Percentiles rank a stretch among this genome's conserved stretches.
Conservation (phyloP, 2,329 filamentous ascomycete genomes). For the Aspergillus jensenii region DNA sequence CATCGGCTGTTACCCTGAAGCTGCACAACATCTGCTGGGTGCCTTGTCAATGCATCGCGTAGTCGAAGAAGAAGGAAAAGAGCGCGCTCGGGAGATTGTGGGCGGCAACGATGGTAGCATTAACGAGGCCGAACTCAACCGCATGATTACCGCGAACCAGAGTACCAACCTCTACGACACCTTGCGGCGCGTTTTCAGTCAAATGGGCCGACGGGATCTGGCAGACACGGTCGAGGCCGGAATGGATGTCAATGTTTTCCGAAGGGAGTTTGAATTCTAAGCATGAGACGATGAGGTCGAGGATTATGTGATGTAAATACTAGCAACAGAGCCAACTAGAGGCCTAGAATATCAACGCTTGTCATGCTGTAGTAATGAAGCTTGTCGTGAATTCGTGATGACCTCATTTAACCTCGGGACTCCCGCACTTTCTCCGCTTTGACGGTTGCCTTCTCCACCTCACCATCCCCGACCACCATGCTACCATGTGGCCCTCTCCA, state of each 20-base stretch:
- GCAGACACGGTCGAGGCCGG: conserved; percentile 83
- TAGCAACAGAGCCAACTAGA: neutral
- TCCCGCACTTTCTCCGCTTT: conserved; percentile 10
- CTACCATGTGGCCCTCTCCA: neutral
- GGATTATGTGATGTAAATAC: conserved; percentile 9
- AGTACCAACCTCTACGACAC: conserved; percentile 98
- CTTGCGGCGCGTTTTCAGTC: conserved; percentile 86
- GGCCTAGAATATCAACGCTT: neutral
- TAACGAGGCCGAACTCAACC: conserved; percentile 73
- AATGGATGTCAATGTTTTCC: conserved; percentile 87
- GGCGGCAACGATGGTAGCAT: conserved; percentile 55
- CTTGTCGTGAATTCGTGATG: neutral
- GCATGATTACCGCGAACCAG: conserved; percentile 91
- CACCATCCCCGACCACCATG: neutral
- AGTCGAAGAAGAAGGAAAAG: conserved; percentile 80
- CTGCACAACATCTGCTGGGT: conserved; percentile 86
- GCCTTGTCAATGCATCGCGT: conserved; percentile 95
- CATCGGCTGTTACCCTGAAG: conserved; percentile 91
- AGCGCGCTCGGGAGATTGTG: conserved; percentile 80
- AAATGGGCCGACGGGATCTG: conserved; percentile 88
- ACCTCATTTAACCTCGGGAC: conserved; percentile 11
- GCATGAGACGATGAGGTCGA: neutral
- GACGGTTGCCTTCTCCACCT: conserved; percentile 3
- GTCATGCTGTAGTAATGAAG: neutral
- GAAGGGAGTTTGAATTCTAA: conserved; percentile 85